Percentiles rank a stretch among this genome's conserved stretches.
These are phyloP conservation scores for Cryptococcus hybrid DNA, from an alignment of 1,284 basidiomycete species.

Conservation along the genomic window DNA sequence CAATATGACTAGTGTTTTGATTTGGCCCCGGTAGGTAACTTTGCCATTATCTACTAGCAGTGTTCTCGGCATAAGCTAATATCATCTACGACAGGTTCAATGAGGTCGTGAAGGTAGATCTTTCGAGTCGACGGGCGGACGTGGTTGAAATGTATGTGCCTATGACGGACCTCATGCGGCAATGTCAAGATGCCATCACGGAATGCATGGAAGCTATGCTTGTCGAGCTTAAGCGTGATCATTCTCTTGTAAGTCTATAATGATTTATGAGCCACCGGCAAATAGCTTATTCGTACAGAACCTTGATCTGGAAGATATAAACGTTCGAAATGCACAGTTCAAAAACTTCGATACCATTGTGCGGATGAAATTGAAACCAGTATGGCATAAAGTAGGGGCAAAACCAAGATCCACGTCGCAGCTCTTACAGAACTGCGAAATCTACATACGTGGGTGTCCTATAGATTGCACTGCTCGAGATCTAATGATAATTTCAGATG, in stretches of 20 bases:
- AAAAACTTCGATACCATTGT: slow-evolving; percentile 89
- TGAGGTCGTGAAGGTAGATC: slow-evolving; percentile 72
- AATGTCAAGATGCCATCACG: slow-evolving; percentile 89
- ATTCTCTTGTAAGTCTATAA: slow-evolving; percentile 63
- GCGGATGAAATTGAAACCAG: slow-evolving; percentile 81
- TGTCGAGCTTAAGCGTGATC: slow-evolving; percentile 84
- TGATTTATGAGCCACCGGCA: not conserved
- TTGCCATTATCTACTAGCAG: not conserved
- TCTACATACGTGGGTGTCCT: slow-evolving; percentile 69
- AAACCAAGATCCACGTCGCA: slow-evolving; percentile 86
- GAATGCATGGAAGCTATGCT: slow-evolving; percentile 94
- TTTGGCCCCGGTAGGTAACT: slow-evolving; percentile 76
- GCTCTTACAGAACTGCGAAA: slow-evolving; percentile 84
- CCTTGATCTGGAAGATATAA: slow-evolving; percentile 93
- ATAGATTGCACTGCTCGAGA: not conserved
- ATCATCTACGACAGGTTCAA: slow-evolving; percentile 66
- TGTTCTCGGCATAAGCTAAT: not conserved
- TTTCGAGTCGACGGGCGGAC: slow-evolving; percentile 80
- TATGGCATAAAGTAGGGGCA: slow-evolving; percentile 95
- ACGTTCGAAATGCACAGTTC: slow-evolving; percentile 91
- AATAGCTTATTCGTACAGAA: slow-evolving; percentile 45
- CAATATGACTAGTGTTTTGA: slow-evolving; percentile 78
- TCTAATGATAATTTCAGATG: slow-evolving; percentile 57
- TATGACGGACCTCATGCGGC: slow-evolving; percentile 79
- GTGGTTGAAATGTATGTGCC: slow-evolving; percentile 89